Evolutionary conservation across 495 filamentous ascomycete species (phyloP).

Genomic region (Daldinia concentrica): DNA sequence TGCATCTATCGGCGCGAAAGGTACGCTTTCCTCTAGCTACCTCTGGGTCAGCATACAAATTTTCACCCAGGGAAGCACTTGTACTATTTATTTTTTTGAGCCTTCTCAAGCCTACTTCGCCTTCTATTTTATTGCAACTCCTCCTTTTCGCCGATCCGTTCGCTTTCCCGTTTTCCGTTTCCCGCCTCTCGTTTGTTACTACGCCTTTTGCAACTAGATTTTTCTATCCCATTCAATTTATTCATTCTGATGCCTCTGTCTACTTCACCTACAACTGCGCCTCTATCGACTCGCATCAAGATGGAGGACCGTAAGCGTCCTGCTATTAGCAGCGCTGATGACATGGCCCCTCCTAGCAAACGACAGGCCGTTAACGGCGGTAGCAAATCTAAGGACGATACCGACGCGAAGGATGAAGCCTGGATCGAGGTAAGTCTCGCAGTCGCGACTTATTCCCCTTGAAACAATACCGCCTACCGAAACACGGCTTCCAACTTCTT

Average conservation of each 20-base stretch:
- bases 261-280: conserved; percentile 73
- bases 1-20: conserved; percentile 24
- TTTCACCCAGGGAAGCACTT: conserved; percentile 10
- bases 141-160: conserved; percentile 35
- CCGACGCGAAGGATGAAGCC: conserved; percentile 80
- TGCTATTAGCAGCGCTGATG: conserved; percentile 75
- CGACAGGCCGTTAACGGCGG: conserved; percentile 84
- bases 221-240: conserved; percentile 30
- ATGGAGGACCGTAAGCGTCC: conserved; percentile 98
- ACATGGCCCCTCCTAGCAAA: conserved; percentile 83
- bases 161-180: conserved; percentile 46
- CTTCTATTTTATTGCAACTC: conserved; percentile 22
- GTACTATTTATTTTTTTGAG: conserved; percentile 28
- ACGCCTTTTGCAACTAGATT: conserved; percentile 14
- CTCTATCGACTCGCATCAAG: conserved; percentile 75
- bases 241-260: conserved; percentile 80
- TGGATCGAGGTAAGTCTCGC: conserved; percentile 77
- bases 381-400: conserved; percentile 74
- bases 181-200: conserved; percentile 52
- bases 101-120: conserved; percentile 23
- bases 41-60: not conserved
- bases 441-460: conserved; percentile 26
- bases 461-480: conserved; percentile 19
- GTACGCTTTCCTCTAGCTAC: conserved; percentile 1
- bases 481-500: conserved; percentile 18